Conservation (phyloP, 2,329 filamentous ascomycete genomes). For the Mariannaea sp. region DNA sequence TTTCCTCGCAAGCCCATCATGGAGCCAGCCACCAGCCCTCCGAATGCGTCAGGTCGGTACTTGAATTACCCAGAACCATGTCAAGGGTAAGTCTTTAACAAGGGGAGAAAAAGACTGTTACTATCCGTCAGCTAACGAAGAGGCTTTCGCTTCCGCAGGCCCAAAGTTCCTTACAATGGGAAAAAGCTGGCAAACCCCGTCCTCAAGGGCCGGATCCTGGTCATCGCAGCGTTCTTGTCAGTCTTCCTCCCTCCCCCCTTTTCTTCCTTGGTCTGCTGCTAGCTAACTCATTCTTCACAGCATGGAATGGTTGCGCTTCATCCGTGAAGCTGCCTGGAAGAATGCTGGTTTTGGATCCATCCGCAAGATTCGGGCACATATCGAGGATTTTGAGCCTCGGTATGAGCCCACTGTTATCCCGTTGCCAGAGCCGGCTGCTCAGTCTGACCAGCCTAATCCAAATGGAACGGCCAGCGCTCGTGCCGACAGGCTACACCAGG, state of each 20-base stretch:
- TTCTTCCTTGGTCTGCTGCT: too few relatives aligned
- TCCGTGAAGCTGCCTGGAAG: slow-evolving; percentile 50
- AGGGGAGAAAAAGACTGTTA: too few relatives aligned
- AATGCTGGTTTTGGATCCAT: slow-evolving; percentile 67
- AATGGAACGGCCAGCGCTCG: slow-evolving; percentile 41
- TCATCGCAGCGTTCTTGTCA: slow-evolving; percentile 11
- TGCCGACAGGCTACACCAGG: not conserved
- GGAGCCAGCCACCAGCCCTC: not conserved
- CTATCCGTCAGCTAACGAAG: too few relatives aligned
- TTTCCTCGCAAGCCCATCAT: not conserved
- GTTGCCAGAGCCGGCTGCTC: slow-evolving; percentile 43
- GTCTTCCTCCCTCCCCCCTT: not conserved
- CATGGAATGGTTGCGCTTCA: slow-evolving; percentile 34
- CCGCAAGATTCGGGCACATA: slow-evolving; percentile 54
- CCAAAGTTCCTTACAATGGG: slow-evolving; percentile 4
- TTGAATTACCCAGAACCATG: slow-evolving; percentile 15
- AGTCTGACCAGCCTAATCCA: slow-evolving; percentile 26
- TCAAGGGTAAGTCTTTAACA: slow-evolving; percentile 11
- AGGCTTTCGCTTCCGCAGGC: not conserved
- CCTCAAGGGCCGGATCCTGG: slow-evolving; percentile 9
- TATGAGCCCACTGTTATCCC: slow-evolving; percentile 51
- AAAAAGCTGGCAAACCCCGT: slow-evolving; percentile 14
- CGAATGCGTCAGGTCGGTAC: not conserved
- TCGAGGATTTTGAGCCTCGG: slow-evolving; percentile 57
- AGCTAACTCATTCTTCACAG: slow-evolving; percentile 13